phyloP scores from a whole-genome alignment of 352 stramenopile species.

The Pythium pyrilobum region DNA sequence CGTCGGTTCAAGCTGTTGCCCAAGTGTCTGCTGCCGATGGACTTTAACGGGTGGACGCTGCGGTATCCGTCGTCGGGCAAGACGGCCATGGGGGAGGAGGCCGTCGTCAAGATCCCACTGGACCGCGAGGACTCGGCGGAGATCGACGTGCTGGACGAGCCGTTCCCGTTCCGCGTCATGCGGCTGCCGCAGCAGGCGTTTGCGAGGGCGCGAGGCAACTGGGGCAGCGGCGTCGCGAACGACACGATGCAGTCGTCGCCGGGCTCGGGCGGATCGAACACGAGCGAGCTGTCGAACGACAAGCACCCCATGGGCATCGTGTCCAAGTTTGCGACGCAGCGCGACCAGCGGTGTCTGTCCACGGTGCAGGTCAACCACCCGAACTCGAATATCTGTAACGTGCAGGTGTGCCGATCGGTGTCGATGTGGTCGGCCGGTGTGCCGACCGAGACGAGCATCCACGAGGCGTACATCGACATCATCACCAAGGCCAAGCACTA shows the following conservation, averaged over 20 bases:
- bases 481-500: slow-evolving; percentile 80
- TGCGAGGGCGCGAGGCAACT: neutral
- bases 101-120: slow-evolving; percentile 37
- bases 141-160: slow-evolving; percentile 42
- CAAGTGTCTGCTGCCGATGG: slow-evolving; percentile 83
- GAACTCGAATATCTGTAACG: slow-evolving; percentile 68
- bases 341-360: slow-evolving; percentile 54
- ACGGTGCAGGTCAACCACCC: slow-evolving; percentile 65
- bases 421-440: slow-evolving; percentile 86
- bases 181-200: slow-evolving; percentile 35
- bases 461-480: slow-evolving; percentile 77
- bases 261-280: slow-evolving; percentile 11
- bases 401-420: slow-evolving; percentile 81
- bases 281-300: slow-evolving; percentile 19
- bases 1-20: slow-evolving; percentile 79
- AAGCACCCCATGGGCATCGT: neutral
- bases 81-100: slow-evolving; percentile 26
- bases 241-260: slow-evolving; percentile 6
- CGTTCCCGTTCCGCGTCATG: slow-evolving; percentile 43
- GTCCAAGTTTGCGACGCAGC: slow-evolving; percentile 3
- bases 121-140: slow-evolving; percentile 28
- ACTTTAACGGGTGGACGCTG: slow-evolving; percentile 79
- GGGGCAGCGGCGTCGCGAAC: slow-evolving; percentile 3
- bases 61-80: slow-evolving; percentile 61
- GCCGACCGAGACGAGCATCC: slow-evolving; percentile 76